Base-by-base conservation (phyloP, 345 rosid species). In the Garcia nutans region DNA sequence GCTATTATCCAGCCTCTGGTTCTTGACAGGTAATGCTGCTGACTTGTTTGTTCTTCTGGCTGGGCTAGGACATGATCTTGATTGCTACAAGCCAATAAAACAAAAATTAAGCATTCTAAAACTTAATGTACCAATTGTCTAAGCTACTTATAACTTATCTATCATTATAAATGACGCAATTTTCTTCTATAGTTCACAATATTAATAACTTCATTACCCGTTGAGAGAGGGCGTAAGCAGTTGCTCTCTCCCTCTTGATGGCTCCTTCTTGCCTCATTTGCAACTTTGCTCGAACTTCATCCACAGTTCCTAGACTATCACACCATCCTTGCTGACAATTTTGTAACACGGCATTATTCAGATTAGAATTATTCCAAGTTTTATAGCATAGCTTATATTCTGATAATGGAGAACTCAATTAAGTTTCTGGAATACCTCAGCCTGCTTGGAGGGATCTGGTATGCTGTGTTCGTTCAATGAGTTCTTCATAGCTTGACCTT, bases 191-290 rank as follows among this genome's bases (percentile, higher is more conserved):
- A 19, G 26, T 71, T 37, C 9, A 57, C 8, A 22, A 37, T 15
- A 26, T 23, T 80, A n/a, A 10, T 45, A 52, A 52, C n/a, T 79
- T 65, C 42, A 73, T 78, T 87, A 90, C 98, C 95, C 87, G 88
- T 82, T 92, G 88, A 31, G 87, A 86, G 71, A 86, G 79, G 28
- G 89, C 79, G 64, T 94, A 92, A 15, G 92, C 94, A 83, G 81
- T 86, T 74, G 97, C 96, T 85, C 99, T 90, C 76, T 95, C 97
- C 80, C 98, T 93, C 88, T 94, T 94, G 49, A 93, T 83, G 70
- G 88, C 88, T 75, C 88, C 98, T 88, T 91, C 92, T 80, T 85
- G 96, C 83, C 85, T 94, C 90, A 87, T 75, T 45, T 87, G 88
- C 67, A 89, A 79, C 87, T 94, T 92, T 2, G 87, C 70, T 80